These are phyloP conservation scores for Tylopilus orsonianus DNA, from an alignment of 1,284 basidiomycete species.

Conservation along the genomic window DNA sequence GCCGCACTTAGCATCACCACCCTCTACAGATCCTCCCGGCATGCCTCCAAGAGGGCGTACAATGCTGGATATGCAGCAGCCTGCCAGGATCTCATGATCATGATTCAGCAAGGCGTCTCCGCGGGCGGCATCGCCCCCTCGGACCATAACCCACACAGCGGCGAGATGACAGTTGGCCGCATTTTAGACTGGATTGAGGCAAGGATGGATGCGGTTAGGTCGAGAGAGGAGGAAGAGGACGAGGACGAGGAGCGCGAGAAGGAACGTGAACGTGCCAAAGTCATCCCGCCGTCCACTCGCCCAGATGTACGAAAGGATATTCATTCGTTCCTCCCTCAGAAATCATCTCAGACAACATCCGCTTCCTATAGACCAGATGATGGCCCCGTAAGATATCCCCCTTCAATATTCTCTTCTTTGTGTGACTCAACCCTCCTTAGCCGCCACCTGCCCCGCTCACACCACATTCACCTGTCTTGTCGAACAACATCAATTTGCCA, in stretches of 20 bases:
- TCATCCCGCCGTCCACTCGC: constrained; percentile 19
- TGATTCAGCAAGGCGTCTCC: constrained; percentile 79
- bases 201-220: constrained; percentile 65
- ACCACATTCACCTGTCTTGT: constrained; percentile 32
- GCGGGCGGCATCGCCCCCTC: constrained; percentile 43
- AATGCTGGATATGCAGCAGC: constrained; percentile 75
- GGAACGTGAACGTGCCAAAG: constrained; percentile 37
- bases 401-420: not conserved
- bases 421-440: constrained; percentile 16
- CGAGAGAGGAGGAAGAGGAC: constrained; percentile 73
- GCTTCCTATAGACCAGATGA: constrained; percentile 22
- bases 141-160: constrained; percentile 39
- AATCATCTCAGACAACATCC: constrained; percentile 16
- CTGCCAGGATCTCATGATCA: constrained; percentile 72
- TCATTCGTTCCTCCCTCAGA: constrained; percentile 25
- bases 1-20: constrained; percentile 81
- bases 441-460: constrained; percentile 17
- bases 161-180: constrained; percentile 67
- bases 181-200: constrained; percentile 81
- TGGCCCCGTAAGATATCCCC: constrained; percentile 19
- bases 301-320: constrained; percentile 21
- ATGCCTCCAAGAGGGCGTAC: constrained; percentile 73
- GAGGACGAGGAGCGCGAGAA: constrained; percentile 70
- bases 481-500: constrained; percentile 19
- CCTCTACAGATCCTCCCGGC: constrained; percentile 71